Conservation (phyloP, 2,329 filamentous ascomycete species). For the Calonectria hongkongensis region DNA sequence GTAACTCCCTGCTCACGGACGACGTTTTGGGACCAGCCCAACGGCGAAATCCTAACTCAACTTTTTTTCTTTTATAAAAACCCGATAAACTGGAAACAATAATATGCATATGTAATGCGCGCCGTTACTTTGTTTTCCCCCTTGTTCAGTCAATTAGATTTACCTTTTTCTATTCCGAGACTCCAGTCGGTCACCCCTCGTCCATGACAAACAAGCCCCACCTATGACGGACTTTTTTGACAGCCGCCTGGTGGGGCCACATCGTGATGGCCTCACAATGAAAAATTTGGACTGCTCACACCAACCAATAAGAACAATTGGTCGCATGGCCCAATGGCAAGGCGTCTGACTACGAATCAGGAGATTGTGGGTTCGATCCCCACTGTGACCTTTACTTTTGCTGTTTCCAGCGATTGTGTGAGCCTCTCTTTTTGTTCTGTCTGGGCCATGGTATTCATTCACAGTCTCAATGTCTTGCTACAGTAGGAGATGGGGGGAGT, state of each 20-base stretch:
- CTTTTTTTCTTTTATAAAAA: not conserved
- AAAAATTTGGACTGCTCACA: not conserved
- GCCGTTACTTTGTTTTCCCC: not conserved
- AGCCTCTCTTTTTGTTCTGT: not conserved
- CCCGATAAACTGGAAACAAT: not conserved
- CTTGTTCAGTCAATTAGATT: not conserved
- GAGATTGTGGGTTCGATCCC: conserved; percentile 59
- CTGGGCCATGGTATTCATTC: no score
- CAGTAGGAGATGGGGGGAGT: not conserved
- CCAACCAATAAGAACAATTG: conserved; percentile 12
- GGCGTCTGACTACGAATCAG: conserved; percentile 60
- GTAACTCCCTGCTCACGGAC: not conserved
- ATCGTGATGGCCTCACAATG: not conserved
- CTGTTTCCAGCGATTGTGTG: not conserved
- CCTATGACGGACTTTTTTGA: not conserved
- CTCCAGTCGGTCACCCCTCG: not conserved
- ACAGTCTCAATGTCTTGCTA: no score
- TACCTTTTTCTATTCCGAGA: not conserved
- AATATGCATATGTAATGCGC: not conserved
- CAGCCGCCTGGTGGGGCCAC: not conserved
- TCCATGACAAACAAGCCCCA: not conserved
- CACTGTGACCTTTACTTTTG: conserved; percentile 45
- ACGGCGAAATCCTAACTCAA: not conserved
- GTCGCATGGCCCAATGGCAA: conserved; percentile 50
- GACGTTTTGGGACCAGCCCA: not conserved